Base-by-base conservation (phyloP, 306 rosid genomes). In the Aeschynomene evenia region DNA sequence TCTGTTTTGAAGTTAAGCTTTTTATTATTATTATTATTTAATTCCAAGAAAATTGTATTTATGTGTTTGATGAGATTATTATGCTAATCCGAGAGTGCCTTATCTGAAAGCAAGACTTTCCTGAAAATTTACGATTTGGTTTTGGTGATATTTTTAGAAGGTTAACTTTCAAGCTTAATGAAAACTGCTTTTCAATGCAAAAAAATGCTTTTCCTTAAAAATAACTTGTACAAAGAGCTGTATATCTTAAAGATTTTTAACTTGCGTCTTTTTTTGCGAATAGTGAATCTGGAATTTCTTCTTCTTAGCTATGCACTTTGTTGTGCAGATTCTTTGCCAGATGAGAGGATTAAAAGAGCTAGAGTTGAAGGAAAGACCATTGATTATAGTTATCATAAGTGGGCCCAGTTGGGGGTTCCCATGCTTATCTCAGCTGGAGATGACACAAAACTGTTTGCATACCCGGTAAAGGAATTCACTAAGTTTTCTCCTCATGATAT, bases 341-440 rank as follows among this genome's bases (percentile, higher is more conserved):
- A 79, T 28, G 89, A 86, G 66, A 85, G 72, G 67, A 69, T 58
- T 15, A 91, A 91, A 85, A 87, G 81, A 80, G 59, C 57, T 43
- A 88, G 92, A 4, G 13, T 61, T 36, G 69, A 18, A 69, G 72
- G 54, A 72, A 94, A 84, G 63, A 86, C 89, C 9, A 63, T 60
- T 57, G 86, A 85, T 18, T 87, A 80, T 71, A 80, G 84, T 68
- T 95, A 95, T 55, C 88, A 75, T 62, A 91, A 89, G 68, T 95
- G 99, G 99, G 97, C 97, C 53, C 95, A 84, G 71, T 65, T 84
- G 79, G 97, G 99, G 70, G 92, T 91, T 78, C 99, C 99, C 13
- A 95, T 95, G 97, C 84, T 95, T 64, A 84, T 95, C 62, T 95
- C 97, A 46, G 96, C 92, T 7, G 99, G 99, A 50, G 99, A 95